Conservation (phyloP, 2,329 filamentous ascomycete species). For the Emericellopsis atlantica region DNA sequence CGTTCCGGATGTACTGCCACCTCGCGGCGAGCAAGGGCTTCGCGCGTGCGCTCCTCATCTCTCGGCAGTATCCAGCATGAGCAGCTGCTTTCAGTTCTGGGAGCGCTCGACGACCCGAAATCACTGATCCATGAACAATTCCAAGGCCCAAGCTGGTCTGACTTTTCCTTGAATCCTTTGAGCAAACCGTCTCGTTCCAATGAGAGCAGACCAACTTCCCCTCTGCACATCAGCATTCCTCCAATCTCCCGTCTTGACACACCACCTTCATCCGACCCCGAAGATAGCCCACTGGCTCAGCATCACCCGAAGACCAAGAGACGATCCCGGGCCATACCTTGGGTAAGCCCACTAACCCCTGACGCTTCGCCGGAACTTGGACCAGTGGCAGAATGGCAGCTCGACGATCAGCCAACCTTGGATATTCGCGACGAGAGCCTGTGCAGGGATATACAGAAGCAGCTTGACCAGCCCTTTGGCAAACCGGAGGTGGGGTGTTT, state of each 20-base stretch:
- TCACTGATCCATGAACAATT: constrained; percentile 13
- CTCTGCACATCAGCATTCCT: constrained; percentile 8
- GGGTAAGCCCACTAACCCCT: constrained; percentile 13
- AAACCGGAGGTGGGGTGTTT: constrained; percentile 1
- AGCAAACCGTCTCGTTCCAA: constrained; percentile 11
- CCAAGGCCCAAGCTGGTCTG: constrained; percentile 5
- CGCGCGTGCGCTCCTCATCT: constrained; percentile 13
- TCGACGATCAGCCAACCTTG: constrained; percentile 13
- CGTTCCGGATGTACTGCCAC: constrained; percentile 2
- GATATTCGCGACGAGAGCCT: constrained; percentile 14
- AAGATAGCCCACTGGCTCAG: constrained; percentile 12
- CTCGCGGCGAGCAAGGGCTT: constrained; percentile 6
- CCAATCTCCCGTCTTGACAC: constrained; percentile 14
- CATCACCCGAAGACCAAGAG: constrained; percentile 10
- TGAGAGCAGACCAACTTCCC: constrained; percentile 12
- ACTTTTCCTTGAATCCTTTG: constrained; percentile 8
- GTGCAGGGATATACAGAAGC: constrained; percentile 12
- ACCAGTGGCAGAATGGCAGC: constrained; percentile 10
- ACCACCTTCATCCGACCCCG: constrained; percentile 18
- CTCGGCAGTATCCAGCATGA: constrained; percentile 8
- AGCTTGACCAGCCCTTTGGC: constrained; percentile 12
- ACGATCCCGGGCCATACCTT: constrained; percentile 2
- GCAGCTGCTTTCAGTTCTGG: constrained; percentile 14
- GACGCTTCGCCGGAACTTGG: constrained; percentile 19
- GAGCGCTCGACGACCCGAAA: constrained; percentile 23